These are phyloP conservation scores for Podila horticola DNA, from an alignment of 192 early-diverging fungal genomes.

Conservation along the genomic window DNA sequence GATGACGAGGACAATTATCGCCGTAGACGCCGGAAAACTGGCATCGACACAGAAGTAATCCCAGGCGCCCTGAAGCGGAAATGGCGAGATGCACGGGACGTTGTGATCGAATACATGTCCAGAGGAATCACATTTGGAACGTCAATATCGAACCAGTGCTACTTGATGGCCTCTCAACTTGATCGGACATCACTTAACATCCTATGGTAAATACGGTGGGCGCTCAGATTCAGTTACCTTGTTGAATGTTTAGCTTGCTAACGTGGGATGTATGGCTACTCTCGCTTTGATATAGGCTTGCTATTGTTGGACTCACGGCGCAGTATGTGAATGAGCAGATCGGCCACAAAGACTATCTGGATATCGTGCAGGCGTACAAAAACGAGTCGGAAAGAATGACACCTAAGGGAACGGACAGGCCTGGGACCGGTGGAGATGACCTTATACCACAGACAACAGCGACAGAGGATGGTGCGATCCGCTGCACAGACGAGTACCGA, in stretches of 20 bases:
- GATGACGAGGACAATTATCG: constrained; percentile 49
- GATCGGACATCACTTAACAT: constrained; percentile 75
- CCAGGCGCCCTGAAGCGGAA: constrained; percentile 41
- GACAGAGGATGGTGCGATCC: constrained; percentile 65
- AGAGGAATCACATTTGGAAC: constrained; percentile 73
- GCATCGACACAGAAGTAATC: constrained; percentile 50
- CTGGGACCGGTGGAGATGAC: not conserved
- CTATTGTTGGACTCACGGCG: constrained; percentile 83
- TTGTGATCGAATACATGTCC: constrained; percentile 85
- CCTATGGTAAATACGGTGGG: constrained; percentile 70
- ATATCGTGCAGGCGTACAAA: constrained; percentile 68
- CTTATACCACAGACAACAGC: not conserved
- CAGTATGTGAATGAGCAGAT: constrained; percentile 83
- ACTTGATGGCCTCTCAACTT: constrained; percentile 79
- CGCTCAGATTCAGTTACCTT: not conserved
- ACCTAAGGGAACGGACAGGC: not conserved
- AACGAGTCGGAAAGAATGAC: constrained; percentile 76
- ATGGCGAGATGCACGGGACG: constrained; percentile 47
- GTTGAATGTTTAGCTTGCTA: not conserved
- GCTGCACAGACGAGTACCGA: constrained; percentile 80
- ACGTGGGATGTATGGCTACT: constrained; percentile 2
- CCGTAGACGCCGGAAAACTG: constrained; percentile 51
- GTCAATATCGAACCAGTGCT: constrained; percentile 76
- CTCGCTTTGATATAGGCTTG: constrained; percentile 59
- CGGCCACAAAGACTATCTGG: constrained; percentile 71